Base-by-base conservation (phyloP, 441 rosid species). In the Hura crepitans region DNA sequence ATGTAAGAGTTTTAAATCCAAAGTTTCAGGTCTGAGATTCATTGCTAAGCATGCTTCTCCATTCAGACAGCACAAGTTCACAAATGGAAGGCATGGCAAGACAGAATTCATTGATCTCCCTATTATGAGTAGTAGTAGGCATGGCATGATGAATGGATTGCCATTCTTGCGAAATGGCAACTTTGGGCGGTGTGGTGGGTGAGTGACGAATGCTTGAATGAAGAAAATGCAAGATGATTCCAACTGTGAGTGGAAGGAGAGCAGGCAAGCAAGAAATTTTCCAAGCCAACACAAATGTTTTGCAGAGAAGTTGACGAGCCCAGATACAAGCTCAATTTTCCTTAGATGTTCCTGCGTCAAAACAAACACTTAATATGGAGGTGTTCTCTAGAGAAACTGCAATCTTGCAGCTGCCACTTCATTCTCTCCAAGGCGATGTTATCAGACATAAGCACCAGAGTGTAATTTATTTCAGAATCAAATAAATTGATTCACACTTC, bases 301-400 rank as follows among this genome's bases (percentile, higher is more conserved):
- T 75, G 83, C 80, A 83, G 81, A 80, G 85, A 82, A 79, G 86
- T 79, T 80, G 83, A 60, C 81, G 69, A 83, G 86, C 84, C 78
- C 80, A 75, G 81, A 86, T 75, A 81, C 81, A 84, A 83, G 86
- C 85, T 90, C 91, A 88, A 54, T 76, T 79, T 81, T 85, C 91
- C 79, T 82, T 81, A 78, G 76, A 76, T 63, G 85, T 74, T 85
- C 95, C 97, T 91, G 97, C 93, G 89, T 85, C 87, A 86, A 91
- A 91, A 87, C 83, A 91, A 91, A 87, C 86, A 78, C 91, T 90
- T 84, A 81, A 88, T 81, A 82, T 63, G 75, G 83, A 72, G 80
- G 58, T 70, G 77, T 79, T 73, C 84, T 77, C 75, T 79, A 69
- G 14, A 63, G 59, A 75, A 77, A 75, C 71, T 31, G 73, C 62